Evolutionary conservation across 495 filamentous ascomycete species (phyloP), one percentile per base, ranked within the genome.

Genomic region (Penicillium manginii): DNA sequence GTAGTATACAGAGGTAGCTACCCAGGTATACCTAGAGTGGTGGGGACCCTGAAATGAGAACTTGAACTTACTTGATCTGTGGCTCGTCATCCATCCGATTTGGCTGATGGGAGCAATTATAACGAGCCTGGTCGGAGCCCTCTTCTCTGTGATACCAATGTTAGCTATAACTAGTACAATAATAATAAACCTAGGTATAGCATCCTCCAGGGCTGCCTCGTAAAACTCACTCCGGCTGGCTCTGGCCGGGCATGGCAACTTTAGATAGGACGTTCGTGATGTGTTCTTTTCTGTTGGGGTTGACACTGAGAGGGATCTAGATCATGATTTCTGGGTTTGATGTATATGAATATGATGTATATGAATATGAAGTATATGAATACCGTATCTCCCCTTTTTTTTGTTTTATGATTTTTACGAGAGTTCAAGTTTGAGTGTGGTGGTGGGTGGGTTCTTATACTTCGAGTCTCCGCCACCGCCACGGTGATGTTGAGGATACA

Each of bases 401-500:
- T 47, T 47, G 18, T 26, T 47, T 47, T 47, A 2, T 47, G 10
- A 47, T 47, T 26, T 26, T 47, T 23, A 2, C 18, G 35, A 39
- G 11, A 39, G 26, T 5, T 37, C 35, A 11, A n/a, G 2, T n/a
- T 8, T 14, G 1, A 10, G 3, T 5, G 35, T 37, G 35, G 35
- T n/a, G n/a, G n/a, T 37, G 12, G 11, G 11, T 37, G 15, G 35
- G 4, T 43, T 19, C 40, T 43, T 18, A 43, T 43, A 43, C 15
- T 9, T 43, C 9, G 11, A 2, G 40, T 17, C 15, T 17, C n/a
- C 40, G 40, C 40, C 40, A 43, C 40, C 40, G 40, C 40, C 40
- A 43, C 40, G 40, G 40, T 43, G 40, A 43, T 43, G 40, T 43
- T n/a, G 35, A n/a, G 35, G 35, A n/a, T 39, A 39, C 35, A 12